phyloP scores from a whole-genome alignment of 805 yeast genomes.

The Dipodascus geniculatus region DNA sequence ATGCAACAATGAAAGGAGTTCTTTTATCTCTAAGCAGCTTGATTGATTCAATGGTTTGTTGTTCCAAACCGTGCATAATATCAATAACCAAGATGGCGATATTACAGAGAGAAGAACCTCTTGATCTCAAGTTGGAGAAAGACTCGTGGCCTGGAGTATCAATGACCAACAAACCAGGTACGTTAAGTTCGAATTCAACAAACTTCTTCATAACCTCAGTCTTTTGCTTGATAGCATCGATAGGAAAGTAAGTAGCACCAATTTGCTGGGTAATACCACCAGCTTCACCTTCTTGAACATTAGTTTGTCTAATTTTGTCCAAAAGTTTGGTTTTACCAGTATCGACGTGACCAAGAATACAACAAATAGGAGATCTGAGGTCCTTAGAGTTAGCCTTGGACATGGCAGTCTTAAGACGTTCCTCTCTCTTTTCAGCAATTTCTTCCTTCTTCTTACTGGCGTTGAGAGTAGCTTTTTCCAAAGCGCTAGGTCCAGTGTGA shows the following conservation, averaged over 20 bases:
- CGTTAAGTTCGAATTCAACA: constrained; percentile 74
- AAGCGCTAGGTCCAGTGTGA: constrained; percentile 8
- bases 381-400: constrained; percentile 34
- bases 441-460: constrained; percentile 29
- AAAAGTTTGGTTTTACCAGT: constrained; percentile 97
- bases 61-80: constrained; percentile 98
- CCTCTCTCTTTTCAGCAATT: constrained; percentile 29
- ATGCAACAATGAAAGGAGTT: constrained; percentile 95
- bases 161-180: constrained; percentile 91
- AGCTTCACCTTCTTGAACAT: constrained; percentile 99
- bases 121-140: constrained; percentile 89
- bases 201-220: constrained; percentile 82
- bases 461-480: constrained; percentile 18
- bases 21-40: constrained; percentile 87
- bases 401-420: constrained; percentile 26
- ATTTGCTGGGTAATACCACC: constrained; percentile 99
- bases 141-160: constrained; percentile 99
- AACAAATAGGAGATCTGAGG: constrained; percentile 96
- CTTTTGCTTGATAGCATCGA: constrained; percentile 82
- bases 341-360: constrained; percentile 99
- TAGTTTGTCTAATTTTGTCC: constrained; percentile 96
- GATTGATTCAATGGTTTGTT: constrained; percentile 92
- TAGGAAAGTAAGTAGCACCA: constrained; percentile 99
- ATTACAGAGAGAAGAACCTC: constrained; percentile 98
- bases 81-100: constrained; percentile 97